Conservation (phyloP, 768 basidiomycete species). For the Tephrocybe sp. region DNA sequence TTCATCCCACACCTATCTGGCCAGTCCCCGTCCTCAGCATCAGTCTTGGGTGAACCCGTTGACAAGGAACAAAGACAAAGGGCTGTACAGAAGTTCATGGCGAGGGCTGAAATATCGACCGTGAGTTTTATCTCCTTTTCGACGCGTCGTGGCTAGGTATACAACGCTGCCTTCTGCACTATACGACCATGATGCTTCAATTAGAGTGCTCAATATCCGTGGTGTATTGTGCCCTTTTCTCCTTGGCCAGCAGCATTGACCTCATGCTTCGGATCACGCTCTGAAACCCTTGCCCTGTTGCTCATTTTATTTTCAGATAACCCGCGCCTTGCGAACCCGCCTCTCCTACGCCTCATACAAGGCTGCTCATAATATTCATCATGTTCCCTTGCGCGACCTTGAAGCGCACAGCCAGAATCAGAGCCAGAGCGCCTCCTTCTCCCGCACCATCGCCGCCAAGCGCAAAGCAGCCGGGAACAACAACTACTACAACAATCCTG, state of each 20-base stretch:
- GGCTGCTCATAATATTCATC: conserved; percentile 70
- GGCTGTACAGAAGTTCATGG: conserved; percentile 74
- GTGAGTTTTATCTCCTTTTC: conserved; percentile 49
- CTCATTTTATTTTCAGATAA: conserved; percentile 59
- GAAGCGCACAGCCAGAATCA: conserved; percentile 58
- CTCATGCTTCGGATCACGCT: conserved; percentile 19
- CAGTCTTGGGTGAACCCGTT: conserved; percentile 36
- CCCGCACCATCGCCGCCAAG: conserved; percentile 59
- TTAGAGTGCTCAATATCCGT: background rate
- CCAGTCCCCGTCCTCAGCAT: conserved; percentile 34
- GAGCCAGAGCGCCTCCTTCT: conserved; percentile 38
- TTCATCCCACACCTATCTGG: conserved; percentile 51
- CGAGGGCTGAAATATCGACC: conserved; percentile 77
- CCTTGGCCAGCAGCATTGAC: conserved; percentile 4
- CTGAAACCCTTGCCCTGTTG: conserved; percentile 35
- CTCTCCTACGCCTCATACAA: conserved; percentile 86
- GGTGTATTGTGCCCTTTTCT: conserved; percentile 12
- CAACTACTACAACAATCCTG: conserved; percentile 52
- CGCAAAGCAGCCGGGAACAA: conserved; percentile 46
- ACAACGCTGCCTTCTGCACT: background rate
- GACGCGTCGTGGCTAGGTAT: conserved; percentile 46
- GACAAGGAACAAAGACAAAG: conserved; percentile 65
- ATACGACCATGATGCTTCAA: conserved; percentile 7
- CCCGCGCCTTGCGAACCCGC: conserved; percentile 77
- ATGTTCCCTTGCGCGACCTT: conserved; percentile 66